These are phyloP conservation scores for Pleomassaria siparia DNA, from an alignment of 2,329 filamentous ascomycete genomes.

Conservation along the genomic window DNA sequence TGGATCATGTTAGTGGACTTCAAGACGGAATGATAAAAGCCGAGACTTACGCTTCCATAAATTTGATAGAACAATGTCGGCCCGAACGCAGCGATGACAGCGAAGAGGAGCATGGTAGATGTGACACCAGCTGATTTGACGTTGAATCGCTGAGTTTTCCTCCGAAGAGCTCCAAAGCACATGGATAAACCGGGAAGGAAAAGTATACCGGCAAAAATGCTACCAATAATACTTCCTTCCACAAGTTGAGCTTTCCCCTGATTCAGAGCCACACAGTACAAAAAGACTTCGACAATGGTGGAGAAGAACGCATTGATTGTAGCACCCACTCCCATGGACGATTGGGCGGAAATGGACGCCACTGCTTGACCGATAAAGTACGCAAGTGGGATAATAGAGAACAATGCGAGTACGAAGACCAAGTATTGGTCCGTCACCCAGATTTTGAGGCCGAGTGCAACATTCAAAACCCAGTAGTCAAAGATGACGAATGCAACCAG, in stretches of 20 bases:
- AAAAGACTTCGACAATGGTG: constrained; percentile 93
- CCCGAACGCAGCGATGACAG: constrained; percentile 90
- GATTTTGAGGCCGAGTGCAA: constrained; percentile 67
- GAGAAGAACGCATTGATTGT: constrained; percentile 99
- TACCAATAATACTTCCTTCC: constrained; percentile 95
- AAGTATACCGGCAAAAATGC: constrained; percentile 94
- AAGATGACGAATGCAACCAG: constrained; percentile 94
- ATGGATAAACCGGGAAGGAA: constrained; percentile 95
- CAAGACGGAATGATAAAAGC: background rate
- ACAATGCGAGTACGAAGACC: constrained; percentile 77
- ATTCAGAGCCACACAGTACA: constrained; percentile 91
- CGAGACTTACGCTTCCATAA: constrained; percentile 74
- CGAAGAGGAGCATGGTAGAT: constrained; percentile 96
- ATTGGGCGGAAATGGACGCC: constrained; percentile 96
- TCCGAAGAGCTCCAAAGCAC: constrained; percentile 97
- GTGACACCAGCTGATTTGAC: constrained; percentile 94
- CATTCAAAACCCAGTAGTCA: constrained; percentile 80
- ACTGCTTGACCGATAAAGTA: constrained; percentile 99
- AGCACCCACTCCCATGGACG: constrained; percentile 95
- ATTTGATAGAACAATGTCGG: constrained; percentile 98
- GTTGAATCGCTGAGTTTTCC: constrained; percentile 98
- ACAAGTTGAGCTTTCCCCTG: constrained; percentile 92
- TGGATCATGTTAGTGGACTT: constrained; percentile 44
- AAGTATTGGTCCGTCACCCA: constrained; percentile 81
- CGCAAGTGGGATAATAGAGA: constrained; percentile 93